Evolutionary conservation across 768 basidiomycete species (phyloP).

Genomic region (Leccinum disarticulatum): DNA sequence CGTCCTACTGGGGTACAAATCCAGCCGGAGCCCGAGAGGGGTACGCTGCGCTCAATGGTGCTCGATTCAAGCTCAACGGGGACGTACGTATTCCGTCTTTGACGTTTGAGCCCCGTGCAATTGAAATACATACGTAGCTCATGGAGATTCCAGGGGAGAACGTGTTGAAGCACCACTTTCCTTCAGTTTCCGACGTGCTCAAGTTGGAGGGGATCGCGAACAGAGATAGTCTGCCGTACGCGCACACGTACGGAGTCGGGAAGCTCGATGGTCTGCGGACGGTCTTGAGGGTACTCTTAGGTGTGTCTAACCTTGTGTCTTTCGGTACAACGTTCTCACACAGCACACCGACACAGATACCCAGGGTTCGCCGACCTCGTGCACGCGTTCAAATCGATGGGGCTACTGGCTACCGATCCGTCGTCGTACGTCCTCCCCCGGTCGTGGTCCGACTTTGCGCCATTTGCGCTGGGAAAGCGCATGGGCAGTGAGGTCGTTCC

Average conservation of each 20-base stretch:
- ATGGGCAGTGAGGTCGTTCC: too few species aligned
- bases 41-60: too few species aligned
- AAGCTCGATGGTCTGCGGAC: conserved; percentile 32
- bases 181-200: too few species aligned
- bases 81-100: too few species aligned
- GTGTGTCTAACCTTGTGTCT: conserved; percentile 33
- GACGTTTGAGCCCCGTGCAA: too few species aligned
- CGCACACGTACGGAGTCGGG: conserved; percentile 59
- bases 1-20: too few species aligned
- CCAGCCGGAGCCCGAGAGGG: too few species aligned
- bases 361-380: conserved; percentile 79
- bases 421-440: conserved; percentile 19
- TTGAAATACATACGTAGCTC: too few species aligned
- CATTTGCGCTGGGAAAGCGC: conserved; percentile 32
- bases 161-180: too few species aligned
- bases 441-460: conserved; percentile 39
- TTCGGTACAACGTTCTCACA: neutral
- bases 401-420: conserved; percentile 53
- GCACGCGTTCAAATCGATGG: conserved; percentile 67
- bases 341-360: conserved; percentile 51
- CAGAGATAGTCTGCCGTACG: conserved; percentile 77
- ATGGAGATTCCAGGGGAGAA: too few species aligned
- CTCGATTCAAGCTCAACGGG: too few species aligned
- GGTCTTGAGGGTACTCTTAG: conserved; percentile 92
- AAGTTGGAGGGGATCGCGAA: too few species aligned